Base-by-base conservation (phyloP, 768 basidiomycete species). In the Mycena albidolilacea region DNA sequence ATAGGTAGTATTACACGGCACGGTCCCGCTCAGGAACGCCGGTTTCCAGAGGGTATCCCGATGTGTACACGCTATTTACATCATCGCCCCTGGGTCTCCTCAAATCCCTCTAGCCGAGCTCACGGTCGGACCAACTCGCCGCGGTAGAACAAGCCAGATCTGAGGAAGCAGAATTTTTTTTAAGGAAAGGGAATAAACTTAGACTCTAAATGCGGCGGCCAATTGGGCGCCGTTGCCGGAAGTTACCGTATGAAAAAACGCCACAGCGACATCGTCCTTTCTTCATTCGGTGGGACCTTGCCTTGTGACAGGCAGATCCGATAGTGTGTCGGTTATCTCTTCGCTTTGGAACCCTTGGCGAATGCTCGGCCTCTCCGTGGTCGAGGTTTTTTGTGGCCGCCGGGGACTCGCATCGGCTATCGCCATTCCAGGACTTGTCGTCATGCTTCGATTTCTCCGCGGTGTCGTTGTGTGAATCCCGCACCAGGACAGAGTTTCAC, bases 191-290 rank as follows among this genome's bases (percentile, higher is more conserved):
- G 55, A 57, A 57, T 35, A 57, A 57, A 57, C 37, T 57, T 57
- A 57, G 35, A 35, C 55, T 57, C 55, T 35, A 57, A 57, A 37
- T 37, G 55, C 55, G 35, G 55, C 55, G 55, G 55, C 55, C 19
- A 57, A 57, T 57, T 57, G 55, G 55, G 35, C 35, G 55, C 55
- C 55, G 55, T 57, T 57, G 55, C 55, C 55, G 55, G 55, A 57
- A 5, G 35, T 37, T 38, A 57, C 55, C 30, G 15, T 57, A 52
- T 52, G 50, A 52, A 52, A 52, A 52, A n/a, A 21, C 50, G n/a
- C 17, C n/a, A 19, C 55, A 35, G 55, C 55, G 37, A 57, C 55
- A 57, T 57, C 35, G 55, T 57, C 55, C 55, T 37, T 57, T 57
- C 55, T 57, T 57, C 55, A 4, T 57, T 35, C 55, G 30, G 55